These are phyloP conservation scores for Trichoderma sp. DNA, from an alignment of 2,329 filamentous ascomycete species.

Conservation along the genomic window DNA sequence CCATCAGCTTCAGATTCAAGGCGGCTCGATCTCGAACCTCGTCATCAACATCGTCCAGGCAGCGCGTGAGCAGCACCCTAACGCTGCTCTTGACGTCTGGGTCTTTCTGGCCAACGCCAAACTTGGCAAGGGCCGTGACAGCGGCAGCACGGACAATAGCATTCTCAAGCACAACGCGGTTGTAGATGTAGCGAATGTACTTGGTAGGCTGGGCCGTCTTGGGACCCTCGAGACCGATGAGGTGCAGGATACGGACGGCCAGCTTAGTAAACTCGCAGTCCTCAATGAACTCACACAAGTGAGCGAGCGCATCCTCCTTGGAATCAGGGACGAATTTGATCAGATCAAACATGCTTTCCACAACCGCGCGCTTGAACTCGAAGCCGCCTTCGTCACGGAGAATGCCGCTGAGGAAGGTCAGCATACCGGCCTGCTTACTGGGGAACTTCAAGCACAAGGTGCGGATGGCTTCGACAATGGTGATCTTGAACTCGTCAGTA, in stretches of 20 bases:
- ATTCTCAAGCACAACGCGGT: slow-evolving; percentile 95
- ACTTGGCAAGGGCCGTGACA: slow-evolving; percentile 94
- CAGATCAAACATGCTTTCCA: slow-evolving; percentile 98
- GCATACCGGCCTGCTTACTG: slow-evolving; percentile 96
- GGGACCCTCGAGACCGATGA: slow-evolving; percentile 91
- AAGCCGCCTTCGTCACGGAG: slow-evolving; percentile 95
- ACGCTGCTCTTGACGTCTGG: slow-evolving; percentile 96
- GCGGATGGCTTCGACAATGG: slow-evolving; percentile 97
- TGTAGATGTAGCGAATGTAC: slow-evolving; percentile 99
- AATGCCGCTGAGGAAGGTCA: slow-evolving; percentile 95
- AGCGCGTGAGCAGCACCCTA: slow-evolving; percentile 85
- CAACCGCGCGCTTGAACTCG: slow-evolving; percentile 95
- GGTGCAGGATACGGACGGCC: slow-evolving; percentile 89
- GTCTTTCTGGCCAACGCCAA: slow-evolving; percentile 95
- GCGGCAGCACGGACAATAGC: slow-evolving; percentile 93
- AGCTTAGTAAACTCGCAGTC: slow-evolving; percentile 99
- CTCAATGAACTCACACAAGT: slow-evolving; percentile 98
- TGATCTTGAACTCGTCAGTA: slow-evolving; percentile 99
- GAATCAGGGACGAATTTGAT: slow-evolving; percentile 98
- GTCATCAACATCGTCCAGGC: slow-evolving; percentile 94
- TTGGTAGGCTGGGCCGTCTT: slow-evolving; percentile 96
- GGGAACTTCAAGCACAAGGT: slow-evolving; percentile 97
- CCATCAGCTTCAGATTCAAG: slow-evolving; percentile 88
- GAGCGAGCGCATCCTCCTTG: slow-evolving; percentile 79
- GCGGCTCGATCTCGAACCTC: slow-evolving; percentile 96